Evolutionary conservation across 78 protist genomes (phyloP), one percentile per base, ranked within the genome.

Genomic region (Cyanophora paradoxa): DNA sequence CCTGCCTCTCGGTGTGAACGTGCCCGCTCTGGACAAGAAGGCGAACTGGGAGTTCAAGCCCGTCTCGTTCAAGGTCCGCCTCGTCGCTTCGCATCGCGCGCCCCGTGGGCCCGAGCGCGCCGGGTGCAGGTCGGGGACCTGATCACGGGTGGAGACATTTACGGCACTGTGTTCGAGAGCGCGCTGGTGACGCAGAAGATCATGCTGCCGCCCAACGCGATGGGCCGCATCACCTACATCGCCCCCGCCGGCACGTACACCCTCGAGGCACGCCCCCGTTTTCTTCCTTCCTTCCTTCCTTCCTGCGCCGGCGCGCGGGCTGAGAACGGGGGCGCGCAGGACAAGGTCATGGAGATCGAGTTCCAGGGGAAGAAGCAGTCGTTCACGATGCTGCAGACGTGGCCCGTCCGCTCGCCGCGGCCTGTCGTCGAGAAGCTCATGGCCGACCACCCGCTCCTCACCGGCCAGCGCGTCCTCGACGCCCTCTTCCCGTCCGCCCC

Each of bases 401-500:
- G 99, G 99, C 99, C 99, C 63, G 99, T 98, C 59, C 97, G 99
- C 30, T 0, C 46, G 22, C 67, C 67, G 6, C 69, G 62, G 10
- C 72, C 52, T 40, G 85, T 70, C 41, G 73, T 79, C 31, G 96
- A 96, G 73, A 95, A 96, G 90, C 87, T 96, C 30, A 79, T 89
- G 22, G 96, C 93, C 50, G 80, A 90, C 84, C 16, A 68, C 48
- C 99, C 99, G 24, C 86, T 98, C 36, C 77, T 94, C 34, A 84
- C 93, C 20, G 88, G 88, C 44, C 83, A 75, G 78, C 70, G 99
- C 56, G 99, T 98, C 26, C 85, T 98, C 40, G 99, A 98, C 73
- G 92, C 98, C 4, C 88, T 98, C 52, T 98, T 98, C 98, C 99
- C 99, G 26, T 66, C 83, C 33, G 92, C 79, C 34, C n/a, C n/a